Percentiles rank a stretch among this genome's conserved stretches.
Conservation (phyloP, 495 filamentous ascomycete genomes). For the Neurospora sp. region DNA sequence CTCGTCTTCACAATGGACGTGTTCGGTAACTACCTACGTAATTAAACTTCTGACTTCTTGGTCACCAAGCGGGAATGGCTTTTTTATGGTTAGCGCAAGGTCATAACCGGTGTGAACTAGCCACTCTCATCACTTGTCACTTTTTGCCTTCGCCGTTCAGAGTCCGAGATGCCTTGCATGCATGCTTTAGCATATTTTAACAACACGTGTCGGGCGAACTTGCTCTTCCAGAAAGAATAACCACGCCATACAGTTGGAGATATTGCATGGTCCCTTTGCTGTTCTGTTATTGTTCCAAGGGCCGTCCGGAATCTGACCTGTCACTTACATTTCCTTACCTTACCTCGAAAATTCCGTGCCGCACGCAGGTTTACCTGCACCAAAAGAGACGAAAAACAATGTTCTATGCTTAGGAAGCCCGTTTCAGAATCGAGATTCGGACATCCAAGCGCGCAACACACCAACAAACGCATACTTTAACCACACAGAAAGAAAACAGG, state of each 20-base stretch:
- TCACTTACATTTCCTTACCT: background rate
- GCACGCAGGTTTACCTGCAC: background rate
- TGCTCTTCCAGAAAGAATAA: background rate
- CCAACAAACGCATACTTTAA: background rate
- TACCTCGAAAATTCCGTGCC: background rate
- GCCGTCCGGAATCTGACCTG: background rate
- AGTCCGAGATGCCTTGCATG: background rate
- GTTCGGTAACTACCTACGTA: background rate
- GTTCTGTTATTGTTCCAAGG: background rate
- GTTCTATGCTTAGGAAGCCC: background rate
- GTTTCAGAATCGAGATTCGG: background rate
- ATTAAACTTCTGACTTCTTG: background rate
- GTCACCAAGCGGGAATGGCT: background rate
- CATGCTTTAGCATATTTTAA: background rate
- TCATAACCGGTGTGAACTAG: background rate
- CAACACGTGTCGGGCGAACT: background rate
- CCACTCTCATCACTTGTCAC: background rate
- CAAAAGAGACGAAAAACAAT: background rate
- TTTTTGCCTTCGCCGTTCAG: background rate
- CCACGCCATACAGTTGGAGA: background rate
- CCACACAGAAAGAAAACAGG: background rate
- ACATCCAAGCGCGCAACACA: background rate
- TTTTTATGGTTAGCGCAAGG: background rate
- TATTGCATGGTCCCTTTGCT: background rate
- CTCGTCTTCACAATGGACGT: background rate